These are phyloP conservation scores for Straminergon stramineum DNA, from an alignment of 225 moss, liverwort and hornwort species.

Conservation along the genomic window DNA sequence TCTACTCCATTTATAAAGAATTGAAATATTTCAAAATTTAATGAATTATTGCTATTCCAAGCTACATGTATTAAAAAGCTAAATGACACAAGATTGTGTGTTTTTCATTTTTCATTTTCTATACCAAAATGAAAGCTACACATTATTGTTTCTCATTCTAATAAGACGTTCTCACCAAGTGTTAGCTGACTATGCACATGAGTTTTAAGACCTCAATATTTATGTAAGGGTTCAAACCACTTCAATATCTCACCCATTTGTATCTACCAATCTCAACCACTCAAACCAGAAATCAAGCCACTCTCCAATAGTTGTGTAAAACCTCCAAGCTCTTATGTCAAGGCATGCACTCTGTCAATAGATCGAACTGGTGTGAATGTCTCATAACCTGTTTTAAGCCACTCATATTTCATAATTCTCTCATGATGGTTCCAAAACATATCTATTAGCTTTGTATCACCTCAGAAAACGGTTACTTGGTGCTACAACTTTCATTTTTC, in stretches of 20 bases:
- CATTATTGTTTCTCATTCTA: neutral
- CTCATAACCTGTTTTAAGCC: neutral
- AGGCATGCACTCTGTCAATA: neutral
- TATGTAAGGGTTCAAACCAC: neutral
- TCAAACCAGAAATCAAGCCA: neutral
- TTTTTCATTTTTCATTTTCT: neutral
- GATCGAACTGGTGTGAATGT: neutral
- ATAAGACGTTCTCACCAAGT: neutral
- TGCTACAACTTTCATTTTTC: neutral
- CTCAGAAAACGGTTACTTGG: neutral
- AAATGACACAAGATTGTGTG: neutral
- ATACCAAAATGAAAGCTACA: too few species aligned
- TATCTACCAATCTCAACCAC: neutral
- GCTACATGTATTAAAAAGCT: neutral
- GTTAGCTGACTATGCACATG: neutral
- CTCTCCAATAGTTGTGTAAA: neutral
- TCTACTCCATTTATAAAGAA: neutral
- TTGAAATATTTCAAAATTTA: neutral
- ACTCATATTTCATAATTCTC: neutral
- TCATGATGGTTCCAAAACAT: too few species aligned
- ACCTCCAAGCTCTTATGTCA: neutral
- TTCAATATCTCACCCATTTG: neutral
- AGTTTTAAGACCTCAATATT: neutral
- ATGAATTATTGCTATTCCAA: neutral
- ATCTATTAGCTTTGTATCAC: neutral